Percentiles rank a stretch among this genome's conserved stretches.
Evolutionary conservation across 129 eudicot species (phyloP).

Genomic region (Flaveria brownii): DNA sequence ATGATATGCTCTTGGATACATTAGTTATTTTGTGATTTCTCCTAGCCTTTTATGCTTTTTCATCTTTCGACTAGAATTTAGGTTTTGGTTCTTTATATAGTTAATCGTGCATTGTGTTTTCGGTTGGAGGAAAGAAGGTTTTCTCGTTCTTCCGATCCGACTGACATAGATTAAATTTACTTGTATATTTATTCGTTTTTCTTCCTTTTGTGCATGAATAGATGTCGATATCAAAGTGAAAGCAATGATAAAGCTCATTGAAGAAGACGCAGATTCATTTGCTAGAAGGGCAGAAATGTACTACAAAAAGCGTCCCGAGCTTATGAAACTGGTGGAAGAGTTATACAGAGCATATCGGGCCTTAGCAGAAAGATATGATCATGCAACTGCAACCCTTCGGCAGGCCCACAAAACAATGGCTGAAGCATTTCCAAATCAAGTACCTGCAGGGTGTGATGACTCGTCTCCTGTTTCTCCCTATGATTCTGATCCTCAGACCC

Average conservation of each 20-base stretch:
- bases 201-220: slow-evolving; percentile 23
- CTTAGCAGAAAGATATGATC: slow-evolving; percentile 88
- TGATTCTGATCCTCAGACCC: slow-evolving; percentile 54
- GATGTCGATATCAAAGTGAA: slow-evolving; percentile 77
- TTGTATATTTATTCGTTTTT: not conserved
- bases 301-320: slow-evolving; percentile 86
- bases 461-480: slow-evolving; percentile 38
- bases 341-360: slow-evolving; percentile 87
- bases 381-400: slow-evolving; percentile 82
- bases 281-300: slow-evolving; percentile 93
- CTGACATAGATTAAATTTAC: not conserved
- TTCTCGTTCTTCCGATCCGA: not conserved
- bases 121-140: not conserved
- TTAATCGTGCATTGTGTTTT: not conserved
- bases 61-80: not conserved
- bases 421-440: slow-evolving; percentile 86
- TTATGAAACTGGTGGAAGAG: slow-evolving; percentile 84
- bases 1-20: not conserved
- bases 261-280: slow-evolving; percentile 85
- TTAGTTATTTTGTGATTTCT: not conserved
- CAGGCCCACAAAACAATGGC: slow-evolving; percentile 88
- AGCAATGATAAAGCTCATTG: slow-evolving; percentile 78
- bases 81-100: slow-evolving; percentile 1
- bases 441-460: slow-evolving; percentile 42
- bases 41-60: not conserved